Conservation (phyloP, 257 asterid species). For the Solanum okadae region DNA sequence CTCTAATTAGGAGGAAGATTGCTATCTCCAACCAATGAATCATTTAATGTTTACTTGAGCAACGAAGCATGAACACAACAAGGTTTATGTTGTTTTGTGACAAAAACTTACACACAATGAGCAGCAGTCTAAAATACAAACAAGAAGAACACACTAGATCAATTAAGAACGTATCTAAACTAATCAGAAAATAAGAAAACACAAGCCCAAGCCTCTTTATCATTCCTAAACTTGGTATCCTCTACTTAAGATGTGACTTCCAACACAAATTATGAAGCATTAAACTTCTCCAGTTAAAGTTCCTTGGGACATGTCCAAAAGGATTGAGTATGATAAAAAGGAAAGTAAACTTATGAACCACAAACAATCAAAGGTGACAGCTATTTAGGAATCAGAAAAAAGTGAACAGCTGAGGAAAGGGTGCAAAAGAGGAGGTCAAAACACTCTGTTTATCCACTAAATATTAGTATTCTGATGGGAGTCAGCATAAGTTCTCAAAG, state of each 20-base stretch:
- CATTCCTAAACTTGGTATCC: background rate
- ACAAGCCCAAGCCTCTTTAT: background rate
- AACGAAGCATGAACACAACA: background rate
- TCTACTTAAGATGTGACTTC: background rate
- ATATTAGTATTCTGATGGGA: background rate
- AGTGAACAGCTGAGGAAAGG: background rate
- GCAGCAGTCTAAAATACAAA: background rate
- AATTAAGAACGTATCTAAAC: too few species aligned
- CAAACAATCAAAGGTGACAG: background rate
- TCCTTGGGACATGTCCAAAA: background rate
- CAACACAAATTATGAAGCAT: background rate
- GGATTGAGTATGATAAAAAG: background rate
- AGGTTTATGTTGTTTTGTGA: background rate
- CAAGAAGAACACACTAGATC: background rate
- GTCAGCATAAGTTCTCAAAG: background rate
- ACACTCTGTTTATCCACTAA: background rate
- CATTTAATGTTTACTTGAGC: background rate
- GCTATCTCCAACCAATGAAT: background rate
- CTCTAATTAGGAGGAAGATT: background rate
- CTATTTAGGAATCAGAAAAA: background rate
- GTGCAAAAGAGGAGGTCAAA: background rate
- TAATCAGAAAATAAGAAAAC: background rate
- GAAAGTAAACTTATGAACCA: background rate
- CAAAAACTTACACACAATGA: background rate
- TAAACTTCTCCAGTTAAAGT: background rate